Base-by-base conservation (phyloP, 2,329 filamentous ascomycete genomes). In the Byssochlamys sp. region DNA sequence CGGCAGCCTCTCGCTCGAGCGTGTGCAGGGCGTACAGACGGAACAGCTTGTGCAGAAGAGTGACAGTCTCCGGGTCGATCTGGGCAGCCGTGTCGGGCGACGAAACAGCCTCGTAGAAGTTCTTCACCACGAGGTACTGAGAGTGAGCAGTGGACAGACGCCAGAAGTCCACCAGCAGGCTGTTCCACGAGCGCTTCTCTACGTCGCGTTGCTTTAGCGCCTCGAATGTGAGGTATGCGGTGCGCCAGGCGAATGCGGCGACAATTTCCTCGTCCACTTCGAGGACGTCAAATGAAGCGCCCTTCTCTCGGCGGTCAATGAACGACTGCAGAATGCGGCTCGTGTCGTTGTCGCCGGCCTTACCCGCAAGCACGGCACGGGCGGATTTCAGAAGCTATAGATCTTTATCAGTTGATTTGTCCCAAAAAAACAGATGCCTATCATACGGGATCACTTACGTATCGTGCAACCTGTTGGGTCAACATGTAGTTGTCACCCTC, bases 401-500 rank as follows among this genome's bases (percentile, higher is more conserved):
- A 33, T 11, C 12, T 10, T 11, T 19, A 55, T 54, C 57, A 57
- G 52, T 26, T 14, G 7, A 19, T 19, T 45, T 19, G 39, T 31
- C 7, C 29, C 29, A 14, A n/a, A 33, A 12, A 33, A 19, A 19
- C 7, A 19, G 4, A n/a, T 45, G 19, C 4, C 7, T 45, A 45
- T 45, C 9, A 9, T 24, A 0, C 12, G 31, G 3, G 3, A 7
- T 19, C 14, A 45, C 39, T 45, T 73, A 81, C 77, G 66, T 90
- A 90, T 58, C 87, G 82, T 2, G 86, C 85, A 2, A 90, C 87
- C 74, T 91, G 88, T 71, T 91, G 88, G 9, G 86, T 89, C 59
- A 91, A 77, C 87, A 91, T 90, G 76, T 88, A 90, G 77, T 89
- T 90, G 75, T 90, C 88, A 51, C 88, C 88, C 69, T 90, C 88